Percentiles rank a stretch among this genome's conserved stretches.
Evolutionary conservation across 768 basidiomycete genomes (phyloP).

Genomic region (Chalciporus pseudorubinellus): DNA sequence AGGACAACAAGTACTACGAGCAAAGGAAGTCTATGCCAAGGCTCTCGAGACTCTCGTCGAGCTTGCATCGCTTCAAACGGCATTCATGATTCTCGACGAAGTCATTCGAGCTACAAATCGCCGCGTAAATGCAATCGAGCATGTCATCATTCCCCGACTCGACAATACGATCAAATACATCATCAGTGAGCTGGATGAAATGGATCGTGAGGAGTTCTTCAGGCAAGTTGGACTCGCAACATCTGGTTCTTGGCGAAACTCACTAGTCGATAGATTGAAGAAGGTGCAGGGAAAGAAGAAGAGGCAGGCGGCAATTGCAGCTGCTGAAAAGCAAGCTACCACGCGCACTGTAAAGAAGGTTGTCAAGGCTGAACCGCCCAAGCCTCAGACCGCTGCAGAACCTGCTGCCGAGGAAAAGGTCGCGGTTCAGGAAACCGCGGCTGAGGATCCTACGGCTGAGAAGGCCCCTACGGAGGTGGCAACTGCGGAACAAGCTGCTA

Average conservation of each 20-base stretch:
- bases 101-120: conserved; percentile 99
- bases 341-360: conserved; percentile 7
- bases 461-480: conserved; percentile 38
- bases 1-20: conserved; percentile 90
- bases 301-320: conserved; percentile 57
- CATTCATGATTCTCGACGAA: conserved; percentile 97
- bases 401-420: conserved; percentile 2
- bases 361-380: conserved; percentile 2
- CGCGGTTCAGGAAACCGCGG: conserved; percentile 10
- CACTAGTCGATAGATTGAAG: conserved; percentile 62
- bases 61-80: conserved; percentile 93
- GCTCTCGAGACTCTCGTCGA: conserved; percentile 97
- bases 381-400: conserved; percentile 5
- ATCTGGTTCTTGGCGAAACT: neutral
- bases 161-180: conserved; percentile 99
- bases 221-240: conserved; percentile 44
- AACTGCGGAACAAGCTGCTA: conserved; percentile 31
- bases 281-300: conserved; percentile 99
- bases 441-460: conserved; percentile 44
- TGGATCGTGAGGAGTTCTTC: conserved; percentile 96
- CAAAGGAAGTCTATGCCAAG: conserved; percentile 98
- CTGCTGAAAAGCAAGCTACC: conserved; percentile 22
- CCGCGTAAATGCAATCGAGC: conserved; percentile 97
- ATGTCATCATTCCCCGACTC: conserved; percentile 90
- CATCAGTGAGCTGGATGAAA: conserved; percentile 95